Evolutionary conservation across 495 filamentous ascomycete species (phyloP).

Genomic region (Cairneyella variabilis): DNA sequence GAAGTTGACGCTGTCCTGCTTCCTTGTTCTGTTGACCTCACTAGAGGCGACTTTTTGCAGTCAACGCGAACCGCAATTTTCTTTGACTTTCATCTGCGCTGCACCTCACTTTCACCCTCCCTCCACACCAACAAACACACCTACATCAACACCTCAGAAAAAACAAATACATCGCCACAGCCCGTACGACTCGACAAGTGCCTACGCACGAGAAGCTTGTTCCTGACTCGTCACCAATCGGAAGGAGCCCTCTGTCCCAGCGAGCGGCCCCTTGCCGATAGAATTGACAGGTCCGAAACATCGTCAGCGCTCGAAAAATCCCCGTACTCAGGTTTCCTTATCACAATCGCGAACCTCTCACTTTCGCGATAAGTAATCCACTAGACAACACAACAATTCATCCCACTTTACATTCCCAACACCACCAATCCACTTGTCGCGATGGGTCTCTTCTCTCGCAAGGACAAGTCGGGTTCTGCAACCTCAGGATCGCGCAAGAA

Average conservation of each 20-base stretch:
- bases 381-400: neutral
- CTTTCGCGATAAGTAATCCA: neutral
- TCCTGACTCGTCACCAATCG: neutral
- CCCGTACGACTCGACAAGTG: no score
- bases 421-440: neutral
- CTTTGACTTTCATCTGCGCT: neutral
- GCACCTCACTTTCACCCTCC: neutral
- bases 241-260: neutral
- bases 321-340: no score
- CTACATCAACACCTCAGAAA: neutral
- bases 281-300: neutral
- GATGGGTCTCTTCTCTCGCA: slow-evolving; percentile 51
- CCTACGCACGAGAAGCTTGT: neutral
- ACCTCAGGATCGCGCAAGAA: slow-evolving; percentile 31
- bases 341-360: no score
- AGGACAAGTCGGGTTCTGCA: slow-evolving; percentile 19
- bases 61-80: no score
- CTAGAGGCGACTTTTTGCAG: no score
- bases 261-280: neutral
- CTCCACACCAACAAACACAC: neutral
- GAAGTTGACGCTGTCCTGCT: no score
- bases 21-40: no score
- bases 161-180: no score
- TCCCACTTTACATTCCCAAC: no score
- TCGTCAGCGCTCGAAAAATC: no score